Evolutionary conservation across 768 basidiomycete genomes (phyloP), one percentile per base, ranked within the genome.

Genomic region (Tricholoma furcatifolium): DNA sequence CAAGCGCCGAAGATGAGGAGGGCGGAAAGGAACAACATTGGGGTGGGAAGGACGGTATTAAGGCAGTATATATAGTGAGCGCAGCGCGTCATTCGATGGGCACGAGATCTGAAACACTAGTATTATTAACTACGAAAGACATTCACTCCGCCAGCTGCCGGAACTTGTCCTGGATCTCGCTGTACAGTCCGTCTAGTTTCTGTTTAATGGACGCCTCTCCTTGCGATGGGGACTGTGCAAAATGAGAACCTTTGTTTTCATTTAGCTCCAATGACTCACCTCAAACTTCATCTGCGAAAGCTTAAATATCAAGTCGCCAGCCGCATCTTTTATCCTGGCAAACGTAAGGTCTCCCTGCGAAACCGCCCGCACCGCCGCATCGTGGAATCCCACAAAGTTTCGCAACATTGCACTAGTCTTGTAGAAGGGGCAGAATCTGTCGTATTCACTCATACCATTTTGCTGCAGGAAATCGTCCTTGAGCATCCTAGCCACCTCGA

Each of bases 201-300:
- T 83, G 74, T 73, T 83, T 86, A 64, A 97, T 87, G 3, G 77
- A 70, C 53, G 93, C 91, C 70, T 94, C 80, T 35, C 93, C 93
- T 74, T 93, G 87, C 7, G 93, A 91, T 15, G 97, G 97, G 20
- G 88, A 90, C 91, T 95, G 63, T 17, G 48, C 43, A 31, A 51
- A 17, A 39, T 32, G 62, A 27, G 30, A 30, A 50, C 48, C 54
- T 32, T 43, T 44, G 6, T 38, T 43, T 23, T 32, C 23, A 40
- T 14, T 34, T 15, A 48, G 23, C 20, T 40, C 1, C 11, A 43
- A 4, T 23, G 27, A 59, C 83, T 44, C 62, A 93, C 93, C 85
- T 97, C 93, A 66, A 97, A 98, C 70, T 98, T 98, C 93, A 96
- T 95, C 71, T 98, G 95, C 42, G 93, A 96, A n/a, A 99, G 83